A percentile compares a stretch with the other conserved stretches of the same genome.
Conservation (phyloP, 306 rosid species). For the Lithocarpus polystachyus region DNA sequence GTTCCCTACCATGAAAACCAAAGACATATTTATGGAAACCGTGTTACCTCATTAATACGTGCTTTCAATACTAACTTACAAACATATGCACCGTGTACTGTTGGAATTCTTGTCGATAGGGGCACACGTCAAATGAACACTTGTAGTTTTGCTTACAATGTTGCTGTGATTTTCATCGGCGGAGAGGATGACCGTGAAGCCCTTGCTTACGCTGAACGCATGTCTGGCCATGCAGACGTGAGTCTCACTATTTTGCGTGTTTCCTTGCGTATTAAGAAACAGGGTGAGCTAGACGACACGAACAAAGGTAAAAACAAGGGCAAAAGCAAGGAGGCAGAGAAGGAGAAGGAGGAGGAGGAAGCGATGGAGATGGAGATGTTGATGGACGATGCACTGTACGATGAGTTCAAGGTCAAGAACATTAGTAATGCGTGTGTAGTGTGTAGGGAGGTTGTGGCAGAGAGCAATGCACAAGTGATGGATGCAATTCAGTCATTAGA, state of each 20-base stretch:
- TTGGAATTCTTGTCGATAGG: constrained; percentile 64
- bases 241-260: neutral
- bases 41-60: constrained; percentile 1
- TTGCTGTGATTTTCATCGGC: constrained; percentile 45
- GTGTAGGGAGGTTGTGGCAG: neutral
- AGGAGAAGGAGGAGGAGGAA: neutral
- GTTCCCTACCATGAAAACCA: constrained; percentile 46
- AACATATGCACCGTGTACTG: constrained; percentile 36
- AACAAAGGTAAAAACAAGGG: no score
- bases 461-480: neutral
- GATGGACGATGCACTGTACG: neutral
- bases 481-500: neutral
- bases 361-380: neutral
- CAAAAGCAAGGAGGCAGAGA: no score
- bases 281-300: no score
- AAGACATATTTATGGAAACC: neutral
- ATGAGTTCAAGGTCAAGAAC: neutral
- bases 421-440: neutral
- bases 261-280: neutral
- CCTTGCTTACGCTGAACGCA: constrained; percentile 29
- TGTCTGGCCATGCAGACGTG: neutral
- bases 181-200: constrained; percentile 64
- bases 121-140: neutral
- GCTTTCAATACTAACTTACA: constrained; percentile 36
- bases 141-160: constrained; percentile 9